Base-by-base conservation (phyloP, 495 filamentous ascomycete genomes). In the Sphaerosporella brunnea region DNA sequence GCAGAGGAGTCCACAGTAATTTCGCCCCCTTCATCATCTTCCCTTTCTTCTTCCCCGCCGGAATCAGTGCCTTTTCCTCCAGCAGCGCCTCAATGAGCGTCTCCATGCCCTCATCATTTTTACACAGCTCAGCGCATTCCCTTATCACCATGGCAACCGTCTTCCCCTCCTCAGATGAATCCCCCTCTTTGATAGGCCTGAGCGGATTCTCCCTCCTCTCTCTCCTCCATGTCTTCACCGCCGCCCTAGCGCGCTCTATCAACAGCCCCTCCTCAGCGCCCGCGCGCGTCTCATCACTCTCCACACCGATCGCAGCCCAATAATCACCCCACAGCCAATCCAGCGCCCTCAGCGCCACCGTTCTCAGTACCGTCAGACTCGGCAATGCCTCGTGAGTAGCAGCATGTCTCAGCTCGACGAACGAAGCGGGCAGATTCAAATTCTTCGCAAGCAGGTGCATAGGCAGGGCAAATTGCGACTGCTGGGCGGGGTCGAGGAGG, bases 321-420 rank as follows among this genome's bases (percentile, higher is more conserved):
- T 93, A 94, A 56, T 79, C 79, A 30, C 71, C 68, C 84, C 84
- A 93, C 40, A 95, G 70, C 88, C 88, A 95, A 23, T 70, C 72
- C 42, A 96, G 65, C 1, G 77, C 82, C 53, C 77, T 72, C 51
- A 68, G 53, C 2, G 78, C 70, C 3, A 79, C 76, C 10, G 68
- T 67, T 45, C 82, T 68, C 45, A 95, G 64, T 21, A 82, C 73
- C 4, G 70, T 64, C 43, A 95, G 64, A 0, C 75, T 74, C 0
- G 88, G 87, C 45, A 93, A 65, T 55, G 84, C 80, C 52, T 85
- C 80, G 62, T 96, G 88, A 30, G 84, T 90, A 25, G 82, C 82
- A 61, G 90, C 79, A 58, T 96, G 88, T 15, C 88, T 71, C 43
- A 94, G 66, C 64, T 93, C 86, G 28, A 95, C 86, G 61, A 93